Evolutionary conservation across 1,284 basidiomycete genomes (phyloP).

Genomic region (Mycosarcoma mackinlayi): DNA sequence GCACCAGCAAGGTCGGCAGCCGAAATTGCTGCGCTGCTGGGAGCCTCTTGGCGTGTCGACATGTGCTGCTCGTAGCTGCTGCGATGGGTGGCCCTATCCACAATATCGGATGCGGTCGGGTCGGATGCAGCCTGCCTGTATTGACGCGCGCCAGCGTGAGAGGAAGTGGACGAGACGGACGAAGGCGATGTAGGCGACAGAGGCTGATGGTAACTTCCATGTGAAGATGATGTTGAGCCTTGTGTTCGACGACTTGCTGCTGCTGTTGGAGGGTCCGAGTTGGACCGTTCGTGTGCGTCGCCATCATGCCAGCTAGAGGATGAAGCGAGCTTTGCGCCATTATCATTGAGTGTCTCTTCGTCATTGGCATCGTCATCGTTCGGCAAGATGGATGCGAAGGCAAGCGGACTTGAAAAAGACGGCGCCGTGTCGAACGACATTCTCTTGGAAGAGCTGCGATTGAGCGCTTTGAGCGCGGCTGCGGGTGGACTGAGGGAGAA

Average conservation of each 20-base stretch:
- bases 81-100: slow-evolving; percentile 14
- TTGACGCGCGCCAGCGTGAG: slow-evolving; percentile 19
- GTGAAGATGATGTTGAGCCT: slow-evolving; percentile 30
- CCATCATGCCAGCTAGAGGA: slow-evolving; percentile 2
- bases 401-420: slow-evolving; percentile 66
- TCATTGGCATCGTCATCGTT: slow-evolving; percentile 50
- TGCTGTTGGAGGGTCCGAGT: slow-evolving; percentile 14
- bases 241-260: slow-evolving; percentile 14
- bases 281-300: background rate
- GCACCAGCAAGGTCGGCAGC: slow-evolving; percentile 11
- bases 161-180: slow-evolving; percentile 28
- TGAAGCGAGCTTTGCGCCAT: slow-evolving; percentile 1
- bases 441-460: slow-evolving; percentile 42
- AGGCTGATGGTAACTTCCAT: slow-evolving; percentile 20
- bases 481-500: slow-evolving; percentile 40
- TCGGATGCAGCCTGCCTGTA: slow-evolving; percentile 27
- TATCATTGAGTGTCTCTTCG: slow-evolving; percentile 25
- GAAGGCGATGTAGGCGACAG: slow-evolving; percentile 38
- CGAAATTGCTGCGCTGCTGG: background rate
- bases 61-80: slow-evolving; percentile 20
- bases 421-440: slow-evolving; percentile 59
- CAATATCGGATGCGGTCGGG: slow-evolving; percentile 29
- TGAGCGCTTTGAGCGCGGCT: slow-evolving; percentile 35
- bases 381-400: slow-evolving; percentile 59
- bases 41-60: slow-evolving; percentile 12